Percentiles rank a stretch among this genome's conserved stretches.
phyloP scores from a whole-genome alignment of 306 rosid genomes.

The Benincasa hispida region DNA sequence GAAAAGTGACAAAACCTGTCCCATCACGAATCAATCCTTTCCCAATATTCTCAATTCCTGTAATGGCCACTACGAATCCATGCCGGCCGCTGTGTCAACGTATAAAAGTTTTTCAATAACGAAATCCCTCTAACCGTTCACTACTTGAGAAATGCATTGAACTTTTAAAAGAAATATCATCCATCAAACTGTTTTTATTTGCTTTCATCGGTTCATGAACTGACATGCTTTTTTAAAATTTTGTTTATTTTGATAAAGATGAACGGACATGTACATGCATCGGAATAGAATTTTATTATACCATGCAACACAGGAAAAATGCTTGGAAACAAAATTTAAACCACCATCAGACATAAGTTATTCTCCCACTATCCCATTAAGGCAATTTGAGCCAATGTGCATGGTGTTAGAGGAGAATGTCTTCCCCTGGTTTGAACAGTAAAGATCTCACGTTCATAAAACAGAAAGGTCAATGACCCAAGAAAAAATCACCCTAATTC shows the following conservation, averaged over 20 bases:
- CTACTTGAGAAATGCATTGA: neutral
- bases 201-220: neutral
- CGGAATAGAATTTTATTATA: neutral
- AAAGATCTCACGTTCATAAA: neutral
- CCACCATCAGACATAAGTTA: neutral
- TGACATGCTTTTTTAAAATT: neutral
- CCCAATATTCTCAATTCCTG: slow-evolving; percentile 81
- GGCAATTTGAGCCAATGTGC: neutral
- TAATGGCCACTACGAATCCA: slow-evolving; percentile 93
- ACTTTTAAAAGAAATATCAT: neutral
- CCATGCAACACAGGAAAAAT: neutral
- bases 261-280: neutral
- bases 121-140: neutral
- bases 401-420: neutral
- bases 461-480: too few relatives aligned
- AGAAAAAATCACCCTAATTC: too few relatives aligned
- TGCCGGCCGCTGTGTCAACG: slow-evolving; percentile 62
- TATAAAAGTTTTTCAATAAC: neutral
- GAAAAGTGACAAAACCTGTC: slow-evolving; percentile 90
- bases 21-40: slow-evolving; percentile 89
- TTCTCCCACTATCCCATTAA: neutral
- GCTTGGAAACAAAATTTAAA: neutral
- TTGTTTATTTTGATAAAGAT: too few relatives aligned
- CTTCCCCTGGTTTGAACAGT: neutral
- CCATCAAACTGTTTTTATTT: neutral